Evolutionary conservation across 768 basidiomycete genomes (phyloP), one percentile per base, ranked within the genome.

Genomic region (Mycena vitilis): DNA sequence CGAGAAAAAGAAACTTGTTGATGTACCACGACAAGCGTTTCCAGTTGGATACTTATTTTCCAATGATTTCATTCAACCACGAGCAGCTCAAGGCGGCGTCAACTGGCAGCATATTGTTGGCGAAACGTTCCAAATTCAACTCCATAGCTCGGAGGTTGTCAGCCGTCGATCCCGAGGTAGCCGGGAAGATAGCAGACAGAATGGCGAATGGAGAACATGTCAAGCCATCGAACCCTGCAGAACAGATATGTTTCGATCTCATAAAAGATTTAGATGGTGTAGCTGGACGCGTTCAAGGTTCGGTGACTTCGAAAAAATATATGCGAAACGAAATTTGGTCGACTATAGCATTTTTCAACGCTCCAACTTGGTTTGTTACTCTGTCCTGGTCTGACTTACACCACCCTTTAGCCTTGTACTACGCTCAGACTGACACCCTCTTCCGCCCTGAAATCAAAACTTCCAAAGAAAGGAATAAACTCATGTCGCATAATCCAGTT

Each of bases 41-140:
- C 63, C 78, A 78, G 56, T 36, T 51, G 4, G 77, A 79, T 40
- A 45, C 42, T 2, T 73, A 72, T 74, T 64, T 82, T 64, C 74
- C 80, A 0, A 77, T 84, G n/a, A 69, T 83, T 15, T 77, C 77
- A 0, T 84, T 84, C 62, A 84, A 79, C 57, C 81, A 85, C 52
- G 66, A 78, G 30, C 84, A 84, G 53, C 75, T 85, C 1, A 79
- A 78, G 44, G 63, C 57, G 1, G 72, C 75, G 4, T 73, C 76
- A 0, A 75, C 66, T 0, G 77, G 74, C 2, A 76, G 81, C 5
- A 81, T 72, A 58, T 53, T 82, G 5, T 30, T 78, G 0, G 72
- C 76, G 1, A 71, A 81, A 47, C 72, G 69, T 23, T 45, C 51
- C 0, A 71, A 73, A 18, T 81, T 83, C 72, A 42, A 57, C 18